Evolutionary conservation across 306 rosid species (phyloP), one percentile per base, ranked within the genome.

Genomic region (Alnus rubra): DNA sequence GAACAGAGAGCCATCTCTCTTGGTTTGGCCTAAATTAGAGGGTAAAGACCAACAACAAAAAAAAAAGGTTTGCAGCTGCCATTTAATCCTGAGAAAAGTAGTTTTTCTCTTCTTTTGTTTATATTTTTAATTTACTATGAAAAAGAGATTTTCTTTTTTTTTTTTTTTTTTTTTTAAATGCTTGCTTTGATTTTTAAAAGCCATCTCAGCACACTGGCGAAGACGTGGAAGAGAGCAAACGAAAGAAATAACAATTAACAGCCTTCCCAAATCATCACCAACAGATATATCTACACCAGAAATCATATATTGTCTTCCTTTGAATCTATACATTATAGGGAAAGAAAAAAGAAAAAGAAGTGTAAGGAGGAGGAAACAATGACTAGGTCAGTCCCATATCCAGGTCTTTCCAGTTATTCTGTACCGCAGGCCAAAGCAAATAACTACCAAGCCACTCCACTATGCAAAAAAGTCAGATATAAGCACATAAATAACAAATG

Each of bases 401-500:
- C 80, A 70, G 77, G 85, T 64, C 75, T 50, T 37, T 74, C 69
- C 56, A 76, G 54, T n/a, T 63, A 73, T 74, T 73, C 82, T 68
- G 13, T 58, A 75, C 75, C 23, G 60, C 86, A 75, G 54, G 42
- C 85, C 68, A 64, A 78, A 72, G 59, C 74, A 65, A 58, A 69
- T 65, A 31, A 80, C 82, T 71, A 77, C 42, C 89, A 88, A 87
- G 76, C 84, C 79, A 85, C 83, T 80, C 84, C 78, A 11, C 78
- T 82, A 82, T 65, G 78, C 85, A 84, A 49, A 60, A 42, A 42
- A 3, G 50, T 71, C 53, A 75, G 69, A 75, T 47, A 73, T 55
- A 56, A 71, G 64, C 12, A 31, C 53, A 51, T 77, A 55, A 78
- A 73, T 72, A 70, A 79, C 67, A 78, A 79, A 81, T 74, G 67